These are phyloP conservation scores for Hemileia vastatrix DNA, from an alignment of 1,284 basidiomycete species.

Conservation along the genomic window DNA sequence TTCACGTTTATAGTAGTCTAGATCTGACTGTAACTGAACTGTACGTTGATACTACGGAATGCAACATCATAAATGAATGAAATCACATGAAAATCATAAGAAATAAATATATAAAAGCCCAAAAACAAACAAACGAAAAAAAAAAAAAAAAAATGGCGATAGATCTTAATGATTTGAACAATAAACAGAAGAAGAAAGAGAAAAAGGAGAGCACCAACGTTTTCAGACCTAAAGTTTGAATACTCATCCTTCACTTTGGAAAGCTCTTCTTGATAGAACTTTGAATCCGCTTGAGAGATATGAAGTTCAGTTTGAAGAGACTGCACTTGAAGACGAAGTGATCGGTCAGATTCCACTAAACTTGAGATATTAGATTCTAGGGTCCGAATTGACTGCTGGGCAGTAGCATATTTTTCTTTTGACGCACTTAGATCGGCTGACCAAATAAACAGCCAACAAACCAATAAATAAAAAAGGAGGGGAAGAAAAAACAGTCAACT, in stretches of 20 bases:
- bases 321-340: conserved; percentile 12
- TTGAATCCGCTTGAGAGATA: conserved; percentile 9
- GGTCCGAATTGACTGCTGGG: conserved; percentile 1
- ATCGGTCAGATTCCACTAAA: conserved; percentile 7
- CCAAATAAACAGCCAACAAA: not conserved
- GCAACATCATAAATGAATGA: not conserved
- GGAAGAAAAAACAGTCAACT: too few species aligned
- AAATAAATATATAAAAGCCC: not conserved
- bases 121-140: not conserved
- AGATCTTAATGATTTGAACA: not conserved
- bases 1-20: conserved; percentile 8
- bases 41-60: conserved; percentile 9
- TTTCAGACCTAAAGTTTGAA: conserved; percentile 13
- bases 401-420: conserved; percentile 2
- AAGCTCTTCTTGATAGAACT: conserved; percentile 17
- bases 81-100: not conserved
- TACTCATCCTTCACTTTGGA: conserved; percentile 7
- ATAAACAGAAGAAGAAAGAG: not conserved
- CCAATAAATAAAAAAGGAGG: not conserved
- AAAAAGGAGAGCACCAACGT: not conserved
- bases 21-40: conserved; percentile 15
- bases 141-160: not conserved
- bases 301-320: conserved; percentile 1
- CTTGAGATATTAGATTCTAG: conserved; percentile 4
- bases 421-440: conserved; percentile 7